These are phyloP conservation scores for Lasiosphaeria miniovina DNA, from an alignment of 495 filamentous ascomycete genomes.

Conservation along the genomic window DNA sequence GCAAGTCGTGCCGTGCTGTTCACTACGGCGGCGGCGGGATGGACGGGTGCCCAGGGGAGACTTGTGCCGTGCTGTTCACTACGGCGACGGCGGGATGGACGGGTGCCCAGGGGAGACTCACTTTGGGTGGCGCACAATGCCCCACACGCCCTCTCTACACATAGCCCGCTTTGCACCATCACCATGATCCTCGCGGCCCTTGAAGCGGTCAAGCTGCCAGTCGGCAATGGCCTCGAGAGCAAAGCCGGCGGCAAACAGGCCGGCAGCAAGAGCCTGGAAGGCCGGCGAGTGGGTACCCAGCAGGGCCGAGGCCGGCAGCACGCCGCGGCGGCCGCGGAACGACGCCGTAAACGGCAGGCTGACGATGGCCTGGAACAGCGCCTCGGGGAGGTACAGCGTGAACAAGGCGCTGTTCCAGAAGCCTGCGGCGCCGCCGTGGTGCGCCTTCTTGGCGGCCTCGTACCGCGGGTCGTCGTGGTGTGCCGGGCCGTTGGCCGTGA, in stretches of 20 bases:
- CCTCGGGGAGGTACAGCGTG: conserved; percentile 53
- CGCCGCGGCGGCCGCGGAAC: conserved; percentile 36
- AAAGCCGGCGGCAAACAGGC: conserved; percentile 52
- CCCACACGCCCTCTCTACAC: conserved; percentile 55
- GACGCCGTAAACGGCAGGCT: conserved; percentile 54
- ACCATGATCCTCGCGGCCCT: conserved; percentile 26
- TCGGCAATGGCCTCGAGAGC: conserved; percentile 55
- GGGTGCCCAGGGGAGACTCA: conserved; percentile 29
- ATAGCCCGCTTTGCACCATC: conserved; percentile 22
- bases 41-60: conserved; percentile 8
- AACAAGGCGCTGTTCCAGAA: conserved; percentile 54
- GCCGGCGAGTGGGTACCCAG: conserved; percentile 19
- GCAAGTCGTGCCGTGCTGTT: neutral
- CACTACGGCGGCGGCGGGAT: neutral
- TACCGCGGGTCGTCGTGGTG: conserved; percentile 55
- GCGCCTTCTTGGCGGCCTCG: conserved; percentile 44
- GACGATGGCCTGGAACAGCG: conserved; percentile 50
- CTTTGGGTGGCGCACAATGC: conserved; percentile 60
- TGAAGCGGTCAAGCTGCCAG: conserved; percentile 45
- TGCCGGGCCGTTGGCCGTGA: neutral
- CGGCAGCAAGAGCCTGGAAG: conserved; percentile 47
- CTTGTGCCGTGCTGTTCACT: conserved; percentile 45
- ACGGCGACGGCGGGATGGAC: neutral
- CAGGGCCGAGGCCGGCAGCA: neutral
- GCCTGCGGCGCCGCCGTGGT: conserved; percentile 15